phyloP scores from a whole-genome alignment of 2,329 filamentous ascomycete species.

The Talaromyces sp. region DNA sequence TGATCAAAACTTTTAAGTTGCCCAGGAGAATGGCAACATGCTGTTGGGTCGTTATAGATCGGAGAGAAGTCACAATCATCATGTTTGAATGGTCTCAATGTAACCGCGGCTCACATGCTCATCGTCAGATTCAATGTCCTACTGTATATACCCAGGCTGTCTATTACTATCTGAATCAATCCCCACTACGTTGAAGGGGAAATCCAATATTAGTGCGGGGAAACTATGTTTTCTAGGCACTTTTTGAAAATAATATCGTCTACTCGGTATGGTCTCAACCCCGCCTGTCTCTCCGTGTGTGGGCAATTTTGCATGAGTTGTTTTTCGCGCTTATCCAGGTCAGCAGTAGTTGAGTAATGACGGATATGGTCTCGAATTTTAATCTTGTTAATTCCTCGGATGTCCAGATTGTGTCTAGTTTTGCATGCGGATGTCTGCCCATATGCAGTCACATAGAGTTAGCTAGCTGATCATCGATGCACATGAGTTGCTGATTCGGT shows the following conservation, averaged over 20 bases:
- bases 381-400: not conserved
- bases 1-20: not conserved
- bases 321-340: not conserved
- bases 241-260: too few relatives aligned
- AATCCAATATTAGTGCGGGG: not conserved
- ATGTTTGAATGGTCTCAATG: not conserved
- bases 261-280: not conserved
- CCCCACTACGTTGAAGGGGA: not conserved
- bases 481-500: not conserved
- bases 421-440: not conserved
- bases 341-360: not conserved
- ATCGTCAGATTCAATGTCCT: constrained; percentile 2
- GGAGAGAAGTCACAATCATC: not conserved
- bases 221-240: not conserved
- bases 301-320: too few relatives aligned
- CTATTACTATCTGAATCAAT: not conserved
- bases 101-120: constrained; percentile 21
- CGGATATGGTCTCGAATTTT: not conserved
- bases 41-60: not conserved
- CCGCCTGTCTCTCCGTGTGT: not conserved
- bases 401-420: not conserved
- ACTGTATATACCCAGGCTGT: not conserved
- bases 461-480: not conserved
- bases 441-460: not conserved
- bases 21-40: not conserved